Evolutionary conservation across 164 flowering plant genomes (phyloP).

Genomic region (Sedum album): DNA sequence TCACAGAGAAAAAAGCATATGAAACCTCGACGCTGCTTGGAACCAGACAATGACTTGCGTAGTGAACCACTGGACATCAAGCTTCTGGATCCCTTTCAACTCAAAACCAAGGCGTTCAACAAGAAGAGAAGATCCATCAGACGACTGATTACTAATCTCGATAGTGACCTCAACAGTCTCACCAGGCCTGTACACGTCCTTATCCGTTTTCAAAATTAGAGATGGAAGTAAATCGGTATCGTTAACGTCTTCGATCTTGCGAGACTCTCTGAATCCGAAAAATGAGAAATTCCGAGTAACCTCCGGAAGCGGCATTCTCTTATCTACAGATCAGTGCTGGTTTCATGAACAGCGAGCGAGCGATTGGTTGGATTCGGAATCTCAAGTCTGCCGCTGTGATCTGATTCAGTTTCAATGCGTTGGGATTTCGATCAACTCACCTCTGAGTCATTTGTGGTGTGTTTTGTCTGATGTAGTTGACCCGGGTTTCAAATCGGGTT

Average conservation of each 20-base stretch:
- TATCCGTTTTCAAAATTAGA: conserved; percentile 51
- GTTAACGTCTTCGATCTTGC: conserved; percentile 8
- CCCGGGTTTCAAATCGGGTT: too few species aligned
- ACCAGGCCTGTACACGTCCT: conserved; percentile 77
- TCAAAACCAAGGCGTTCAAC: conserved; percentile 65
- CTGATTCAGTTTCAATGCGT: not conserved
- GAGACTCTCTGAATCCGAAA: conserved; percentile 38
- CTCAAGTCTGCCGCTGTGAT: not conserved
- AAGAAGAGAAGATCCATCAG: conserved; percentile 34
- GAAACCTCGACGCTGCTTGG: conserved; percentile 71
- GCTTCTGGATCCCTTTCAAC: conserved; percentile 74
- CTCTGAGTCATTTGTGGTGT: too few species aligned
- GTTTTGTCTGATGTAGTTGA: too few species aligned
- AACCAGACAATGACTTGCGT: conserved; percentile 54
- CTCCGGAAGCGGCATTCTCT: conserved; percentile 16
- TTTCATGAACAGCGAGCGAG: too few species aligned
- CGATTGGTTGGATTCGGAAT: not conserved
- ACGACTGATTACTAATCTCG: conserved; percentile 33
- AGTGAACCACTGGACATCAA: conserved; percentile 82
- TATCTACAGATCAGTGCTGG: not conserved
- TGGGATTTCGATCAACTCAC: not conserved
- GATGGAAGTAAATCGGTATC: conserved; percentile 27
- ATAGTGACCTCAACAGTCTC: conserved; percentile 52
- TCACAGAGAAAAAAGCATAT: not conserved
- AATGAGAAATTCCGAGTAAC: conserved; percentile 40